phyloP scores from a whole-genome alignment of 2,329 filamentous ascomycete species.

The Emericellopsis atlantica region DNA sequence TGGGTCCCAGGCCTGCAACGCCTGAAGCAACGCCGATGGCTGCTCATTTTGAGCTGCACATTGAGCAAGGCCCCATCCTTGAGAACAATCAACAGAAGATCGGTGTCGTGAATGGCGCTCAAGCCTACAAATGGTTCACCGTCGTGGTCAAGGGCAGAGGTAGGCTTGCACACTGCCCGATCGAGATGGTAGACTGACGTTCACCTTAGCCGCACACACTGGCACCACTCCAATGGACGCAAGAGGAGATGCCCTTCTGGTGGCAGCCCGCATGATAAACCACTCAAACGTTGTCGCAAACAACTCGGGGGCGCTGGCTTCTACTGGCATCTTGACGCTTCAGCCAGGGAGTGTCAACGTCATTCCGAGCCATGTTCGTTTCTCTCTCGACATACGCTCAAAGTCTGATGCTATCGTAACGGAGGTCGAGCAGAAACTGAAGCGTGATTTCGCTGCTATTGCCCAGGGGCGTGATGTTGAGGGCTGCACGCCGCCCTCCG shows the following conservation, averaged over 20 bases:
- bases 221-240: conserved; percentile 17
- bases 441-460: conserved; percentile 10
- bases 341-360: conserved; percentile 26
- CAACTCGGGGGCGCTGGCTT: conserved; percentile 11
- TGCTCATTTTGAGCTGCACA: conserved; percentile 55
- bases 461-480: conserved; percentile 10
- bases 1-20: conserved; percentile 33
- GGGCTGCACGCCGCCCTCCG: no score
- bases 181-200: no score
- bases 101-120: conserved; percentile 12
- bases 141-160: conserved; percentile 15
- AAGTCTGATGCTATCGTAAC: conserved; percentile 40
- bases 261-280: conserved; percentile 19
- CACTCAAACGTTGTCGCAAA: conserved; percentile 14
- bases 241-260: conserved; percentile 19
- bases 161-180: not conserved
- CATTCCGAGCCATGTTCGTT: conserved; percentile 13
- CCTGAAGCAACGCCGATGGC: conserved; percentile 39
- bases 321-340: conserved; percentile 17
- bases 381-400: conserved; percentile 54
- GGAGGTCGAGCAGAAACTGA: conserved; percentile 19
- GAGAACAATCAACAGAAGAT: conserved; percentile 46
- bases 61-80: conserved; percentile 52
- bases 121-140: conserved; percentile 19
- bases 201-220: conserved; percentile 8